Percentiles rank a stretch among this genome's conserved stretches.
These are phyloP conservation scores for Crepidotus variabilis DNA, from an alignment of 768 basidiomycete species.

Conservation along the genomic window DNA sequence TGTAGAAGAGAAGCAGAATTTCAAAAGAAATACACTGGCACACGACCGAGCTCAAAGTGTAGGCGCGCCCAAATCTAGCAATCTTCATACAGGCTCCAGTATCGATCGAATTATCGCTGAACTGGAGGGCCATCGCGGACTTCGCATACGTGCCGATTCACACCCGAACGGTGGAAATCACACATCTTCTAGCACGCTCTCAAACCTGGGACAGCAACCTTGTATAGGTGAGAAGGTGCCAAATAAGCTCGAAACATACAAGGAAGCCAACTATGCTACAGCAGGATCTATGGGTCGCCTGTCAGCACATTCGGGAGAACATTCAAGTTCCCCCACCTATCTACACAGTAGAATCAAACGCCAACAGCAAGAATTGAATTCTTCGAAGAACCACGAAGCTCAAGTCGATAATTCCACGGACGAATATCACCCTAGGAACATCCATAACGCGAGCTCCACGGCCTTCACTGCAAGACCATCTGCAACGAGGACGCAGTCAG, in stretches of 20 bases:
- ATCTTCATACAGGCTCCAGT: not conserved
- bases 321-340: not conserved
- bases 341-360: not conserved
- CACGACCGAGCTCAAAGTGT: not conserved
- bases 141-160: not conserved
- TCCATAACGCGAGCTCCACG: constrained; percentile 5
- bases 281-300: not conserved
- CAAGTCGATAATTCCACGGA: not conserved
- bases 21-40: not conserved
- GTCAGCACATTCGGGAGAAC: not conserved
- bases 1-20: constrained; percentile 3
- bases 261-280: not conserved
- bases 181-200: not conserved
- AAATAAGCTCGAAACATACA: not conserved
- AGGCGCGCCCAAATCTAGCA: not conserved
- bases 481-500: constrained; percentile 22
- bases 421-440: not conserved
- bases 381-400: not conserved
- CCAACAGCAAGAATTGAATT: not conserved
- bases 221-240: not conserved
- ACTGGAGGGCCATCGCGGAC: not conserved
- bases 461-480: not conserved
- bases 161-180: not conserved
- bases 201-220: not conserved
- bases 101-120: not conserved